phyloP scores from a whole-genome alignment of 2,329 filamentous ascomycete genomes.

The Eutypa lata region DNA sequence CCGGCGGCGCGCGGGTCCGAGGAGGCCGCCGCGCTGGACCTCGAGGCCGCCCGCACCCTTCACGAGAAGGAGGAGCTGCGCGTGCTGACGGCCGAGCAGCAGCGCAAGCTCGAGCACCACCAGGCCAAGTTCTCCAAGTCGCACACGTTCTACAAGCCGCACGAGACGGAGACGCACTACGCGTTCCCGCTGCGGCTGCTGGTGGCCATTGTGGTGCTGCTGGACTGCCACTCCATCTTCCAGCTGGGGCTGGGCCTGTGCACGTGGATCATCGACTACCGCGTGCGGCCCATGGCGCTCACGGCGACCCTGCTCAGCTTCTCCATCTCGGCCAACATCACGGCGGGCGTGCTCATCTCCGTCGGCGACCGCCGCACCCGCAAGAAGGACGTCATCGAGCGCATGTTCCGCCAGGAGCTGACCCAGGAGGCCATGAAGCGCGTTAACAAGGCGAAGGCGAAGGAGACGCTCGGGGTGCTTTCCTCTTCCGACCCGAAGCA shows the following conservation, averaged over 20 bases:
- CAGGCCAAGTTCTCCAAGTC: slow-evolving; percentile 77
- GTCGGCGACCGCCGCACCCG: slow-evolving; percentile 73
- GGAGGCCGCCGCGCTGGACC: slow-evolving; percentile 33
- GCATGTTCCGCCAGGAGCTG: slow-evolving; percentile 72
- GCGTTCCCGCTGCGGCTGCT: slow-evolving; percentile 75
- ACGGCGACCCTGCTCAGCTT: slow-evolving; percentile 80
- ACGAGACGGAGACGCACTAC: slow-evolving; percentile 78
- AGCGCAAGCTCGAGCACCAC: slow-evolving; percentile 69
- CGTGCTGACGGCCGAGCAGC: slow-evolving; percentile 64
- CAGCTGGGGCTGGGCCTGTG: slow-evolving; percentile 76
- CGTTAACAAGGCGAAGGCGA: not conserved
- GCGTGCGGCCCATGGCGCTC: slow-evolving; percentile 64
- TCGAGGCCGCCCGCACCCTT: slow-evolving; percentile 37
- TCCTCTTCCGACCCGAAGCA: too few species aligned
- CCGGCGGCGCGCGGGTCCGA: slow-evolving; percentile 36
- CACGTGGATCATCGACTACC: slow-evolving; percentile 76
- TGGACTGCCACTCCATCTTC: slow-evolving; percentile 76
- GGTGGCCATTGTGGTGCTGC: slow-evolving; percentile 71
- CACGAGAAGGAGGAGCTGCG: slow-evolving; percentile 50
- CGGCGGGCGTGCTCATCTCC: slow-evolving; percentile 71
- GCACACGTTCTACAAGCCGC: slow-evolving; percentile 85
- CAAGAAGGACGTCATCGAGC: slow-evolving; percentile 82
- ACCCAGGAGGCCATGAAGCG: slow-evolving; percentile 49
- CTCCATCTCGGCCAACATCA: slow-evolving; percentile 74
- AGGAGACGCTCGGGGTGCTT: not conserved